These are phyloP conservation scores for Cytidiella melzeri DNA, from an alignment of 768 basidiomycete species.

Conservation along the genomic window DNA sequence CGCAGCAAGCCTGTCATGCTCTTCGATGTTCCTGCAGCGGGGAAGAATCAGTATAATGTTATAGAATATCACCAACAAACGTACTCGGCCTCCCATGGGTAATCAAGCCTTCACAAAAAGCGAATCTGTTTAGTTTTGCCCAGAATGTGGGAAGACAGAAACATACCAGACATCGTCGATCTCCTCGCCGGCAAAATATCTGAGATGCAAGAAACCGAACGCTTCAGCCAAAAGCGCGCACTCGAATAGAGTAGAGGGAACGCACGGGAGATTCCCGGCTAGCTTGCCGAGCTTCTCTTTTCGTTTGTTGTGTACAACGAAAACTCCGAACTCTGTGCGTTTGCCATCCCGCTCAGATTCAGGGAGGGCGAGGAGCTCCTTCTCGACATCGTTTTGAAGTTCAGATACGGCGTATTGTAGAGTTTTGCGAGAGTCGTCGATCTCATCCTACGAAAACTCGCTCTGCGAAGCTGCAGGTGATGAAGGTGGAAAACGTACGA, in stretches of 20 bases:
- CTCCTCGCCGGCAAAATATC: conserved; percentile 81
- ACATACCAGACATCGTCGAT: conserved; percentile 68
- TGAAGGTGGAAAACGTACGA: conserved; percentile 42
- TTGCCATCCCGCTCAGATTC: conserved; percentile 67
- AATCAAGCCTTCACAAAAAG: conserved; percentile 51
- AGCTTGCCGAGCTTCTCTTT: conserved; percentile 80
- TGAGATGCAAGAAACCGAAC: conserved; percentile 13
- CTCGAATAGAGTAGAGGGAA: conserved; percentile 13
- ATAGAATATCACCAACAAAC: conserved; percentile 23
- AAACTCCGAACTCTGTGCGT: conserved; percentile 80
- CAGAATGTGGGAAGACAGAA: conserved; percentile 6
- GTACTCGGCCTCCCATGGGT: conserved; percentile 78
- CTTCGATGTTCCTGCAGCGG: conserved; percentile 61
- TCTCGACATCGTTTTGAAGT: conserved; percentile 82
- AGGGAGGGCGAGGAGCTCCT: conserved; percentile 54
- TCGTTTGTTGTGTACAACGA: conserved; percentile 92
- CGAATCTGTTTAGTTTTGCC: conserved; percentile 6
- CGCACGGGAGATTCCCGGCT: conserved; percentile 60
- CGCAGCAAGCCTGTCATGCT: conserved; percentile 60
- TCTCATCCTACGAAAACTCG: conserved; percentile 58
- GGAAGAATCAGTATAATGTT: neutral
- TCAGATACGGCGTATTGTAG: conserved; percentile 87
- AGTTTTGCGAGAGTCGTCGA: conserved; percentile 86
- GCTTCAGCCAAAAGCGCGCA: conserved; percentile 18
- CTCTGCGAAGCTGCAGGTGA: neutral